Percentiles rank a stretch among this genome's conserved stretches.
phyloP scores from a whole-genome alignment of 495 filamentous ascomycete genomes.

The Penicillium simplicissimum region DNA sequence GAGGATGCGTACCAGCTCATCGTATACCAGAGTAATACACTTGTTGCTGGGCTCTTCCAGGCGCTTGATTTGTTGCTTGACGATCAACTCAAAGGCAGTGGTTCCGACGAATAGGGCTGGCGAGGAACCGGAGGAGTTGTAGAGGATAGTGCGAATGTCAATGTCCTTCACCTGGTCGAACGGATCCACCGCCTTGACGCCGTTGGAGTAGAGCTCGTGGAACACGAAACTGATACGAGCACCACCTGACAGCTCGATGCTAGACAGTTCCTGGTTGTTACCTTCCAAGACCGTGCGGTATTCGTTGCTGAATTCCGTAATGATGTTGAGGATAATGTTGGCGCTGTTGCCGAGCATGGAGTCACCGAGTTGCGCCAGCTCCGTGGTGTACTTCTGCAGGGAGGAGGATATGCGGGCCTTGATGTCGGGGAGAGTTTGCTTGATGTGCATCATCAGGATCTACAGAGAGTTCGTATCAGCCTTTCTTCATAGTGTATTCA shows the following conservation, averaged over 20 bases:
- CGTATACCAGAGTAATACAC: constrained; percentile 95
- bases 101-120: constrained; percentile 97
- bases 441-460: constrained; percentile 99
- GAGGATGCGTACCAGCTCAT: constrained; percentile 95
- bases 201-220: constrained; percentile 97
- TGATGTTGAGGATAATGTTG: constrained; percentile 96
- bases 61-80: constrained; percentile 97
- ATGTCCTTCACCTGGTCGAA: constrained; percentile 98
- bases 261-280: constrained; percentile 93
- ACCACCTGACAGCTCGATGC: constrained; percentile 90
- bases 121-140: constrained; percentile 97
- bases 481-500: neutral
- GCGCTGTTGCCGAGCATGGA: constrained; percentile 95
- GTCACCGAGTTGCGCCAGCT: constrained; percentile 82
- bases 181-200: constrained; percentile 96
- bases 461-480: constrained; percentile 25
- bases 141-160: constrained; percentile 93
- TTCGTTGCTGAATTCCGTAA: constrained; percentile 97
- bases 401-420: constrained; percentile 91
- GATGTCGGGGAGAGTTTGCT: constrained; percentile 98
- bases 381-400: constrained; percentile 85
- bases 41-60: constrained; percentile 95
- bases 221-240: constrained; percentile 99
- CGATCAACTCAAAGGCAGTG: constrained; percentile 95
- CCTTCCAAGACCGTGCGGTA: constrained; percentile 96